Conservation (phyloP, 768 basidiomycete genomes). For the Pleurotus platypus region DNA sequence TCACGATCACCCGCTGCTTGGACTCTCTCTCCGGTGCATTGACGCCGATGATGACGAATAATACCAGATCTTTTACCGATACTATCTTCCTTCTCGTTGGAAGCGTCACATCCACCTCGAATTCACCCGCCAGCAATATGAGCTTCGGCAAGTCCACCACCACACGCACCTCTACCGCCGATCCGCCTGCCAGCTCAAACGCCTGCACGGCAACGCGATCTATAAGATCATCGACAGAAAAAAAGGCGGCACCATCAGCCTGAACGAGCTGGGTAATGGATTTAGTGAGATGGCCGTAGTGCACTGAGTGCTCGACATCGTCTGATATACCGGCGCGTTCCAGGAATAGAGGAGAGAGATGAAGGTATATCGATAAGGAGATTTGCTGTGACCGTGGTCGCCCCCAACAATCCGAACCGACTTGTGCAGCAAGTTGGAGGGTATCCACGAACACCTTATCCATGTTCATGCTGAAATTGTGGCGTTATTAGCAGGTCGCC, state of each 20-base stretch:
- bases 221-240: conserved; percentile 26
- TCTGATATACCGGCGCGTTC: conserved; percentile 42
- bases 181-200: conserved; percentile 34
- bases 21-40: conserved; percentile 65
- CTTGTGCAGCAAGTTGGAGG: conserved; percentile 33
- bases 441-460: conserved; percentile 45
- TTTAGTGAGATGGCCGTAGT: conserved; percentile 65
- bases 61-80: conserved; percentile 40
- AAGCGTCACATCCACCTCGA: conserved; percentile 35
- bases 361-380: conserved; percentile 44
- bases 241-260: conserved; percentile 19
- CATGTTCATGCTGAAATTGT: conserved; percentile 24
- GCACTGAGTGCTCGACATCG: conserved; percentile 52
- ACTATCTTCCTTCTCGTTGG: conserved; percentile 21
- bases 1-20: conserved; percentile 59
- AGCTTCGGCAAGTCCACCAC: conserved; percentile 43
- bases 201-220: conserved; percentile 31
- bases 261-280: conserved; percentile 29
- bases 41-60: conserved; percentile 64
- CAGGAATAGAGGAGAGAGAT: conserved; percentile 40
- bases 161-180: conserved; percentile 34
- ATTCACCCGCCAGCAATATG: conserved; percentile 45
- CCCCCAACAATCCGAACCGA: conserved; percentile 53
- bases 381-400: conserved; percentile 46
- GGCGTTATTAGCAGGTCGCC: too few relatives aligned